Base-by-base conservation (phyloP, 495 filamentous ascomycete genomes). In the Aspergillus panamensis region DNA sequence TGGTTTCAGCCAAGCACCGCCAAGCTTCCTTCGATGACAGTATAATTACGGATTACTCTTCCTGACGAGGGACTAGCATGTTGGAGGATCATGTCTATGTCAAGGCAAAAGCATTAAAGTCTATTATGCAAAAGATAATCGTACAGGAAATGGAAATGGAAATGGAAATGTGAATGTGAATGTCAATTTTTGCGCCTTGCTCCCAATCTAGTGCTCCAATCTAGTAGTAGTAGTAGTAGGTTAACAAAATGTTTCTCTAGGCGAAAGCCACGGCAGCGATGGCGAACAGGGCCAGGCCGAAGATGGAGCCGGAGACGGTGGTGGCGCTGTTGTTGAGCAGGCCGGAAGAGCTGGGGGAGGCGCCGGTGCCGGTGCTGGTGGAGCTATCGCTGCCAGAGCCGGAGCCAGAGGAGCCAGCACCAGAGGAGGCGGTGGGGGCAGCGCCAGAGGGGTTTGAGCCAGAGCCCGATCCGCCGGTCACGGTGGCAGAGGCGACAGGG, bases 281-380 rank as follows among this genome's bases (percentile, higher is more conserved):
- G 45, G 68, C 66, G 43, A 72, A 61, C 19, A 71, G 52, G 40
- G 67, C 66, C 31, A 68, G 69, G 51, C 69, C 66, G 55, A 67
- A 63, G 47, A 67, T 61, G 20, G 73, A 74, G 59, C 67, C 62
- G 31, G 72, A 61, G 47, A 72, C 57, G 53, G 65, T 63, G 67
- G 31, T 60, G 48, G 68, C 70, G 55, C 61, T 61, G 59, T 54
- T 59, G 48, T 66, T 58, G 58, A 64, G 63, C 16, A 55, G 47
- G 40, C 58, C 54, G 55, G 61, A 63, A 25, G 51, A 30, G 37
- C 53, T 55, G 52, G 50, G 35, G 29, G 48, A 47, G 29, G 42
- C 39, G 31, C 39, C 48, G 30, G 51, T 40, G 35, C 57, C 29
- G 14, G 53, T 42, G 53, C 57, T 52, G 19, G 56, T 55, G 39